phyloP scores from a whole-genome alignment of 345 rosid species.

The Iberis pinnata region DNA sequence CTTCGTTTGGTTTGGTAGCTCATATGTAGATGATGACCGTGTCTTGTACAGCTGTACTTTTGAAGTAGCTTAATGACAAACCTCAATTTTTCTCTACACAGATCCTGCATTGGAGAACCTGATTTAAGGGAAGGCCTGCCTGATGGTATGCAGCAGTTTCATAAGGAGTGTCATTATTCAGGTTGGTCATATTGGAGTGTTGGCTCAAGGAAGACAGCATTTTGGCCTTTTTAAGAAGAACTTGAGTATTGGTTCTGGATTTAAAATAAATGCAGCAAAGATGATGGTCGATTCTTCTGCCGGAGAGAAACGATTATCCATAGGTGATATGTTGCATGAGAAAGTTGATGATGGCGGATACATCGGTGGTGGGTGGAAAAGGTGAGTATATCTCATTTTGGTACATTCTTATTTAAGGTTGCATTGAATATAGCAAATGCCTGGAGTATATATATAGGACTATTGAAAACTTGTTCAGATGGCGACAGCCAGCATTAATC shows the following conservation, averaged over 20 bases:
- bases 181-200: conserved; percentile 44
- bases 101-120: conserved; percentile 34
- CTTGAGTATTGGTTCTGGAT: conserved; percentile 34
- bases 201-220: conserved; percentile 34
- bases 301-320: conserved; percentile 36
- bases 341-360: conserved; percentile 68
- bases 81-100: background rate
- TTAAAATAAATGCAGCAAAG: conserved; percentile 25
- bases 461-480: background rate
- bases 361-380: conserved; percentile 84
- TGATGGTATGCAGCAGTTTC: conserved; percentile 73
- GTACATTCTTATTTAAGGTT: background rate
- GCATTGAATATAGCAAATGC: background rate
- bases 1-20: too few relatives aligned
- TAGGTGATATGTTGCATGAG: conserved; percentile 37
- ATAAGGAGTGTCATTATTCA: conserved; percentile 56
- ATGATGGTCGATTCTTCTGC: conserved; percentile 81
- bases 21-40: too few relatives aligned
- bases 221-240: conserved; percentile 26
- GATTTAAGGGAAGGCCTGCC: conserved; percentile 25
- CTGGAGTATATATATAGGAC: background rate
- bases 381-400: conserved; percentile 39
- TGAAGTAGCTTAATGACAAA: background rate
- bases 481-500: background rate
- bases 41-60: too few relatives aligned